Base-by-base conservation (phyloP, 176 grass and related monocot genomes). In the Ensete glaucum region DNA sequence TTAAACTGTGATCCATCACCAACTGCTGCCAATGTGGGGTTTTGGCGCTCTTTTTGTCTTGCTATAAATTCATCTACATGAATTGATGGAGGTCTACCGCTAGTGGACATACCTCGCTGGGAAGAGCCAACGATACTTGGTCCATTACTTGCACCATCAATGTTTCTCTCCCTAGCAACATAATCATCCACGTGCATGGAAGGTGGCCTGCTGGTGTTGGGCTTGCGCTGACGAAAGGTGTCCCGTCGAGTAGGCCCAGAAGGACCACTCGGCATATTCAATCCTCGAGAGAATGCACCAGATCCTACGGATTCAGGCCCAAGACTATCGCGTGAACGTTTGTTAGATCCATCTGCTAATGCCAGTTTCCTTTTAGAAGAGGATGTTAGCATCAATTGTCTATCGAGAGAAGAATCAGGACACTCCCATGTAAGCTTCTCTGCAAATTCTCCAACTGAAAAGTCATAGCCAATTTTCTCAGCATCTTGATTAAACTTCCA, bases 151-250 rank as follows among this genome's bases (percentile, higher is more conserved):
- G 94, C 85, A 85, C 85, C 86, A 76, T 98, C 94, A 71, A 93
- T 93, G 82, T 93, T 93, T 83, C 90, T 98, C 88, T 98, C 94
- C 85, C 94, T 83, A 63, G 90, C 94, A 52, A 98, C 94, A 85
- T 98, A 98, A 86, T 98, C 94, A 80, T 98, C 94, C n/a, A 98
- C 94, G 82, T 98, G 94, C 94, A 98, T 98, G 34, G 94, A 98
- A 78, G 94, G 94, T 62, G 94, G 94, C 79, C 94, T 85, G 75
- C 94, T 98, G 73, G 94, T 98, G 68, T 98, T 98, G 62, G 94
- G 94, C 77, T 98, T 98, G 11, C 90, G 76, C 84, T 93, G 94
- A 69, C 94, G 94, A 57, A 98, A 98, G 54, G 86, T 98, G 74
- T 98, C 94, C 83, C 94, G 90, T 15, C 94, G 87, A 58, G 90